phyloP scores from a whole-genome alignment of 139 green algal genomes.

The Auxenochlorella protothecoides region DNA sequence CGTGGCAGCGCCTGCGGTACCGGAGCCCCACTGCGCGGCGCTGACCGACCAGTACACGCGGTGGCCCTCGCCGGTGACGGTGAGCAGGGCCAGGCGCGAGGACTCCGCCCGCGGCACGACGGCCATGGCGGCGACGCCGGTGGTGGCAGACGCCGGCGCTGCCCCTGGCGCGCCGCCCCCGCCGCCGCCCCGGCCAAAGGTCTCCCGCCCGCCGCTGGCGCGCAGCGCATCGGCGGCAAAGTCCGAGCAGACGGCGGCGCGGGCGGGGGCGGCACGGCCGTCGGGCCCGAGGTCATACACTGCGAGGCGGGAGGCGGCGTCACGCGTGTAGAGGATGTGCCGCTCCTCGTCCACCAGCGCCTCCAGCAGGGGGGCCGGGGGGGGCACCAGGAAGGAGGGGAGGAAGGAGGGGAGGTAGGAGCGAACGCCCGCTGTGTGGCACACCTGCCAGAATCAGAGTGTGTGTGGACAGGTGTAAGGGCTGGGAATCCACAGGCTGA shows the following conservation, averaged over 20 bases:
- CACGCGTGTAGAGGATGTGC: slow-evolving; percentile 71
- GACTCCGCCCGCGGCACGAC: slow-evolving; percentile 35
- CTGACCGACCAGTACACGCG: slow-evolving; percentile 74
- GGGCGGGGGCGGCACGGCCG: slow-evolving; percentile 35
- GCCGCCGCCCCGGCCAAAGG: slow-evolving; percentile 44
- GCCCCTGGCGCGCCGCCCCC: slow-evolving; percentile 7
- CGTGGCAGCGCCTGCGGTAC: neutral
- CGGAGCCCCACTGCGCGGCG: neutral
- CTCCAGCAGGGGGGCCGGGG: slow-evolving; percentile 46
- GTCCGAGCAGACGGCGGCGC: slow-evolving; percentile 59
- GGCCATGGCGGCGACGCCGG: slow-evolving; percentile 57
- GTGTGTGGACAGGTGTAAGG: too few relatives aligned
- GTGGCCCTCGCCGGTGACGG: slow-evolving; percentile 70
- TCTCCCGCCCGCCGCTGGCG: slow-evolving; percentile 27
- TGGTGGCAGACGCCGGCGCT: too few relatives aligned
- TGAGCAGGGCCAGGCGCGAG: slow-evolving; percentile 63
- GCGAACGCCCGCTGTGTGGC: slow-evolving; percentile 43
- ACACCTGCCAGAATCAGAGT: slow-evolving; percentile 13
- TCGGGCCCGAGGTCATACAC: slow-evolving; percentile 78
- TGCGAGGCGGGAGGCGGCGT: slow-evolving; percentile 14
- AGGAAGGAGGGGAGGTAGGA: slow-evolving; percentile 55
- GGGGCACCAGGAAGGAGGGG: slow-evolving; percentile 39
- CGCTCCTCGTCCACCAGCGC: slow-evolving; percentile 69
- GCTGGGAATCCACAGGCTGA: too few relatives aligned
- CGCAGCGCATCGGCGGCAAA: slow-evolving; percentile 21